Percentiles rank a stretch among this genome's conserved stretches.
These are phyloP conservation scores for Silene vulgaris DNA, from an alignment of 179 eudicot species.

Conservation along the genomic window DNA sequence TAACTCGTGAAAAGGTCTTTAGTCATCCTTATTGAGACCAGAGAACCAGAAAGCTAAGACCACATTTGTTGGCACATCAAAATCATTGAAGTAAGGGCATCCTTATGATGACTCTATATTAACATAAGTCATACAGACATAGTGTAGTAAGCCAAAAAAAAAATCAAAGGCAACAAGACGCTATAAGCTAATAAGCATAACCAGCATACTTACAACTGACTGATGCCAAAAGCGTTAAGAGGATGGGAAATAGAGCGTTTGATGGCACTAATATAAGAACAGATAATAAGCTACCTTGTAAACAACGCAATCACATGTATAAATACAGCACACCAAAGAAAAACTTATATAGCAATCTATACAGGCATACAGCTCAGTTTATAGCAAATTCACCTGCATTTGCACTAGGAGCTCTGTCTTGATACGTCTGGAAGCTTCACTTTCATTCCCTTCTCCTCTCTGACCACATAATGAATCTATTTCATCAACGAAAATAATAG, in stretches of 20 bases:
- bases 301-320: not conserved
- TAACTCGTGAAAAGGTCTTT: not conserved
- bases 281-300: no score
- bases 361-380: not conserved
- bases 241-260: no score
- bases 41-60: not conserved
- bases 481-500: conserved; percentile 96
- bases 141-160: no score
- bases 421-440: conserved; percentile 98
- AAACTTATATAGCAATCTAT: not conserved
- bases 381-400: conserved; percentile 67
- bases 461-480: conserved; percentile 94
- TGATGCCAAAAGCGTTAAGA: no score
- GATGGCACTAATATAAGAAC: no score
- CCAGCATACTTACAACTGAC: no score
- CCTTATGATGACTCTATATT: no score
- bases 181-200: no score
- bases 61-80: not conserved
- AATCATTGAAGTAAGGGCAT: not conserved
- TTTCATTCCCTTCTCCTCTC: conserved; percentile 99
- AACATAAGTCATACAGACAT: no score
- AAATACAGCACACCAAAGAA: no score
- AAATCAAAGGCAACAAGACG: no score
- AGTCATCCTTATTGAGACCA: not conserved
- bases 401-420: conserved; percentile 97